phyloP scores from a whole-genome alignment of 1,284 basidiomycete species.

The Marasmius tenuissimus region DNA sequence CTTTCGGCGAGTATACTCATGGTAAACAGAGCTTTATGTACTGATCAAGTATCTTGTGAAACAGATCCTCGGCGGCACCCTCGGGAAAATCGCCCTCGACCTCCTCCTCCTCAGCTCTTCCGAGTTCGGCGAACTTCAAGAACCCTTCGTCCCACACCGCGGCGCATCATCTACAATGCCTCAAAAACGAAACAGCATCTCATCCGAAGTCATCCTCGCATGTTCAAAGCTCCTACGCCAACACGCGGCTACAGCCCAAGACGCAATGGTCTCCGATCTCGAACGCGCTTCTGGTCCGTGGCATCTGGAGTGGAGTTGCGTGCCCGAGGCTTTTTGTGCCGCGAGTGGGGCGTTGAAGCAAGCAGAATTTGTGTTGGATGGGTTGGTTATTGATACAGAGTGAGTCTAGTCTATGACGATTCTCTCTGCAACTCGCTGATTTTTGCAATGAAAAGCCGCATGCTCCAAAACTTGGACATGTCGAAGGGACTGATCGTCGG shows the following conservation, averaged over 20 bases:
- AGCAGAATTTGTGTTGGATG: background rate
- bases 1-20: background rate
- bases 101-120: background rate
- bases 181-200: background rate
- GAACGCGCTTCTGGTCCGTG: background rate
- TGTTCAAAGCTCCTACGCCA: conserved; percentile 1
- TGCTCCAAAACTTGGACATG: background rate
- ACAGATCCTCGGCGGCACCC: background rate
- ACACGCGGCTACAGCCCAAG: conserved; percentile 1
- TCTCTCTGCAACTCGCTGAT: background rate
- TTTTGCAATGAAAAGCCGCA: background rate
- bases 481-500: conserved; percentile 1
- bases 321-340: background rate
- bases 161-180: conserved; percentile 1
- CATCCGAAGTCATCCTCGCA: conserved; percentile 2
- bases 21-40: background rate
- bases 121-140: conserved; percentile 1
- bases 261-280: conserved; percentile 1
- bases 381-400: conserved; percentile 1
- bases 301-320: conserved; percentile 1
- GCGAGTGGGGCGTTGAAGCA: background rate
- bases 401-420: background rate
- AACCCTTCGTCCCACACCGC: background rate
- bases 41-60: background rate
- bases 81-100: conserved; percentile 1